phyloP scores from a whole-genome alignment of 768 basidiomycete genomes.

The Lentinus tigrinus region DNA sequence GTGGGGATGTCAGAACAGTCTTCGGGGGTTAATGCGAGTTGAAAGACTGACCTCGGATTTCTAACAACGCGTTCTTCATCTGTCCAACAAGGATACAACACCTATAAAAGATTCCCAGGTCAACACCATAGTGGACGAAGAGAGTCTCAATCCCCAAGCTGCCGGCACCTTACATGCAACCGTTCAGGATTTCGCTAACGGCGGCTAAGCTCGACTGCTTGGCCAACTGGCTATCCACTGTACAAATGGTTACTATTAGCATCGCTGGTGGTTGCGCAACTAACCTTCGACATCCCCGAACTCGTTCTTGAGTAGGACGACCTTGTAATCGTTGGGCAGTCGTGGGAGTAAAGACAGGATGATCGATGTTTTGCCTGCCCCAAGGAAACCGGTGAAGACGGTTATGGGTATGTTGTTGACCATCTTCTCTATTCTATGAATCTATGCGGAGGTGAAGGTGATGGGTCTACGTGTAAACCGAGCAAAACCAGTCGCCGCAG shows the following conservation, averaged over 20 bases:
- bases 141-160: neutral
- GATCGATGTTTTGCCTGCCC: conserved; percentile 76
- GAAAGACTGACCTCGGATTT: conserved; percentile 66
- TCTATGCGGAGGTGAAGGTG: neutral
- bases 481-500: no score
- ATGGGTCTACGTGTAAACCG: no score
- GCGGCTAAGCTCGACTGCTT: conserved; percentile 80
- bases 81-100: conserved; percentile 94
- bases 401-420: conserved; percentile 70
- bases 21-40: neutral
- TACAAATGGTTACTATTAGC: neutral
- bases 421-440: neutral
- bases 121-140: neutral
- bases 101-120: conserved; percentile 39
- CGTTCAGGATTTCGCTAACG: conserved; percentile 92
- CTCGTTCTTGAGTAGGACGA: conserved; percentile 93
- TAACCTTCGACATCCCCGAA: conserved; percentile 91
- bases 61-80: conserved; percentile 87
- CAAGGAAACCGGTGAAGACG: conserved; percentile 93
- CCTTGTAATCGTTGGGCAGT: conserved; percentile 82
- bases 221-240: conserved; percentile 91
- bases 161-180: conserved; percentile 76
- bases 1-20: neutral
- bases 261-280: no score
- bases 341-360: conserved; percentile 83